Base-by-base conservation (phyloP, 1,284 basidiomycete genomes). In the Garcileccinum viscosum region DNA sequence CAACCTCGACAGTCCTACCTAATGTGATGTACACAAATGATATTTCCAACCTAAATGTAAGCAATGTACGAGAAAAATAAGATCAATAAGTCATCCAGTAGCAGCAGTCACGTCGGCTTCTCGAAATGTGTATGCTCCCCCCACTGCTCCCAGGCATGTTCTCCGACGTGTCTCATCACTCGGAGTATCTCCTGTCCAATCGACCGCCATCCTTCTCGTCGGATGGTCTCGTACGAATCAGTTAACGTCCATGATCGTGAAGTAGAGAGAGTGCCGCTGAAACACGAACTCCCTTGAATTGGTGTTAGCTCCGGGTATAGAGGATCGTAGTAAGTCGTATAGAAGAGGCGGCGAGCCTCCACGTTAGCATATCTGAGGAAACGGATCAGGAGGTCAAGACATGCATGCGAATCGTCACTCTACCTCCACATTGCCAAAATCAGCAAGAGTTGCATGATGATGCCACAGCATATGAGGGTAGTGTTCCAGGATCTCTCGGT, bases 281-380 rank as follows among this genome's bases (percentile, higher is more conserved):
- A 72, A 65, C 67, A 76, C 63, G 78, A 71, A 58, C 33, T 66
- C 44, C 69, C 74, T 58, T 71, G 71, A 24, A 79, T 63, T 6
- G 76, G 75, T 32, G 91, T 85, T 62, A 92, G 84, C 75, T 92
- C 88, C 24, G 90, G 88, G 75, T 91, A 87, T 81, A 91, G 89
- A 67, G 92, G 89, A 76, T 93, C 91, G 75, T 90, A 92, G 74
- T 92, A 93, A 69, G 87, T 87, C 68, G 85, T 87, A 68, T 88
- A 79, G 75, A 88, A 88, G 62, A 86, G 77, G 40, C 82, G 80
- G 70, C 75, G 81, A 62, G 86, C 85, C 68, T 84, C 79, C 61
- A 75, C 71, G 47, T 78, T 78, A 65, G 82, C 82, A 64, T 83
- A 81, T 73, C 86, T 86, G 33, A n/a, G 37, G 22, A 69, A 65